Conservation (phyloP, 2,329 filamentous ascomycete species). For the Didymella arachidicola region DNA sequence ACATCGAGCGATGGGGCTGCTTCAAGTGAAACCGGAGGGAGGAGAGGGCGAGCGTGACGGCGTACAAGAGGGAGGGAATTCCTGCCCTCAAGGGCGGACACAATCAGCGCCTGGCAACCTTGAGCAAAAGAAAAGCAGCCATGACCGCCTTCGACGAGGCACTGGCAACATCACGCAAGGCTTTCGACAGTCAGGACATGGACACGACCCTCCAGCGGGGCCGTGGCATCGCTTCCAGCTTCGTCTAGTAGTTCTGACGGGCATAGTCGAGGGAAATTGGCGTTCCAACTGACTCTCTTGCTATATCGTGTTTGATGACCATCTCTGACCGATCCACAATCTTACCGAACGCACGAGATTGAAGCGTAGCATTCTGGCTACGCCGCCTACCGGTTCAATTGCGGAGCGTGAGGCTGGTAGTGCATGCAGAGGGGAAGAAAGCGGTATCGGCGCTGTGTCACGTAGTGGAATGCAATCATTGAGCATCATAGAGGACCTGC, state of each 20-base stretch:
- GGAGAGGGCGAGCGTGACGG: conserved; percentile 43
- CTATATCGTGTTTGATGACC: conserved; percentile 9
- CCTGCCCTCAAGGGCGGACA: conserved; percentile 38
- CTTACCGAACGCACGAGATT: conserved; percentile 23
- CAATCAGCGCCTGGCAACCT: conserved; percentile 41
- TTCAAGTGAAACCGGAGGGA: conserved; percentile 48
- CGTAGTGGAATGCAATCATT: conserved; percentile 33
- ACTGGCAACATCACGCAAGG: conserved; percentile 35
- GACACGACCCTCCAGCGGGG: conserved; percentile 23
- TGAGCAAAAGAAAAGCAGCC: conserved; percentile 46
- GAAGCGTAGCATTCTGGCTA: conserved; percentile 23
- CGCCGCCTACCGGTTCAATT: conserved; percentile 30
- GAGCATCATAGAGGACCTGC: conserved; percentile 27
- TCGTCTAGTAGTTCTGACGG: conserved; percentile 31
- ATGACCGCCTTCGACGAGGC: conserved; percentile 33
- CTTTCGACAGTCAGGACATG: conserved; percentile 19
- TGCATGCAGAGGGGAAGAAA: conserved; percentile 32
- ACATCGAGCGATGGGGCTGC: conserved; percentile 48
- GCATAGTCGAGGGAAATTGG: conserved; percentile 22
- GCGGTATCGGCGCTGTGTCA: conserved; percentile 32
- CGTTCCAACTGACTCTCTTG: conserved; percentile 22
- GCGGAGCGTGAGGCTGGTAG: conserved; percentile 37
- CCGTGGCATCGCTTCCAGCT: conserved; percentile 21
- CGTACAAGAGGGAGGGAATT: conserved; percentile 49
- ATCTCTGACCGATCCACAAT: conserved; percentile 13